Evolutionary conservation across 176 grass and related monocot species (phyloP), one percentile per base, ranked within the genome.

Genomic region (Avena insularis): DNA sequence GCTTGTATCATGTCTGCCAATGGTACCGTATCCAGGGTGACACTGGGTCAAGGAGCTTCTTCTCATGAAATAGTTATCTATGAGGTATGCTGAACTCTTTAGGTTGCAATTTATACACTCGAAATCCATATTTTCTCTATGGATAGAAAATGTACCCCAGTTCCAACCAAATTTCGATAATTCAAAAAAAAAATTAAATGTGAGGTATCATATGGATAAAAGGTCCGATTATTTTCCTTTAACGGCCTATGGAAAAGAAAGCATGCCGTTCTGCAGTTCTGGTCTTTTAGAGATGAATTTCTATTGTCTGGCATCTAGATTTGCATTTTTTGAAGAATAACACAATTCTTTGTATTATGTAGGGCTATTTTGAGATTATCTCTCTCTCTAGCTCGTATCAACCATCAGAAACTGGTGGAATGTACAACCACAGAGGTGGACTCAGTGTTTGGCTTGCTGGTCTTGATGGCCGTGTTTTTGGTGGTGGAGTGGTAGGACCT

Each of bases 291-390:
- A 78, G 64, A 46, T 63, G 45, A 75, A 43, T 56, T 81, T 2
- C 7, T 60, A 2, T 19, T 14, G 12, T 75, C 64, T 80, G 15
- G 62, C 19, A 38, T 60, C 33, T 10, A 48, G 46, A 48, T 48
- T 48, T 48, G 46, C 46, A 48, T 48, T 48, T 48, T 48, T 48
- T 7, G 61, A n/a, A 82, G 53, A 57, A 63, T 20, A 62, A 54
- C 20, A 47, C 82, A 64, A 33, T 83, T 72, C 2, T 45, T 83
- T 35, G 13, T 9, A 19, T 48, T 56, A 48, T 90, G 82, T 75
- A 95, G 94, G 73, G 73, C 9, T 51, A 31, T 79, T 95, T 95
- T 88, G 89, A 95, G 74, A 90, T 95, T 46, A 66, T 95, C 55
- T 91, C 89, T 67, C 86, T 95, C 58, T 89, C 89, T 31, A 91